These are phyloP conservation scores for Suillus occidentalis DNA, from an alignment of 768 basidiomycete species.

Conservation along the genomic window DNA sequence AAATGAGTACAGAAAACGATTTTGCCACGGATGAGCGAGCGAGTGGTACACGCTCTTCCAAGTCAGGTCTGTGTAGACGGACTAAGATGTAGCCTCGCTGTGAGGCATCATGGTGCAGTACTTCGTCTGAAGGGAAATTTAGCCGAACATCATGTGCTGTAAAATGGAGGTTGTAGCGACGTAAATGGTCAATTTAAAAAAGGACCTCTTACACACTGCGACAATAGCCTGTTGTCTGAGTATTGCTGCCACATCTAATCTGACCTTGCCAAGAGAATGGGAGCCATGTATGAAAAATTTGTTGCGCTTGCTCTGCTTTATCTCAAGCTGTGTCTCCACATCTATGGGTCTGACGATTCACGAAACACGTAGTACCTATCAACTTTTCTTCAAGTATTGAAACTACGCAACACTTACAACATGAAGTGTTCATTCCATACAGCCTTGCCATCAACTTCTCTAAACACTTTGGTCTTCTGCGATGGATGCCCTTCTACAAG, in stretches of 20 bases:
- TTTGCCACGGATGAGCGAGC: constrained; percentile 8
- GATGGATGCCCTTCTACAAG: background rate
- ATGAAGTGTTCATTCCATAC: constrained; percentile 3
- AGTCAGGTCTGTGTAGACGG: constrained; percentile 16
- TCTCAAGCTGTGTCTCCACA: background rate
- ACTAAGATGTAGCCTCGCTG: constrained; percentile 15
- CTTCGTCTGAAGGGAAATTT: constrained; percentile 1
- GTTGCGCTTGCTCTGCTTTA: background rate
- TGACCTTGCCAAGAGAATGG: background rate
- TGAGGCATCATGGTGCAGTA: background rate
- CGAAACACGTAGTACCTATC: background rate
- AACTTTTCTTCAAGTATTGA: background rate
- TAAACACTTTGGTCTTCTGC: background rate
- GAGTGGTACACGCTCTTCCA: background rate
- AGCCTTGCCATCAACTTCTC: background rate
- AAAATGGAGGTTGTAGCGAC: background rate
- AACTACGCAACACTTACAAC: background rate
- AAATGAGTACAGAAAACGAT: constrained; percentile 23
- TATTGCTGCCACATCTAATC: background rate
- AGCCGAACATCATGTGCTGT: background rate
- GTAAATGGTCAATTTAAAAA: background rate
- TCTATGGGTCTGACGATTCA: constrained; percentile 1
- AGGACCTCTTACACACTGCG: background rate
- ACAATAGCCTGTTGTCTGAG: background rate
- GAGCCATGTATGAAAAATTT: background rate